phyloP scores from a whole-genome alignment of 768 basidiomycete species.

The Boletus sensibilis region DNA sequence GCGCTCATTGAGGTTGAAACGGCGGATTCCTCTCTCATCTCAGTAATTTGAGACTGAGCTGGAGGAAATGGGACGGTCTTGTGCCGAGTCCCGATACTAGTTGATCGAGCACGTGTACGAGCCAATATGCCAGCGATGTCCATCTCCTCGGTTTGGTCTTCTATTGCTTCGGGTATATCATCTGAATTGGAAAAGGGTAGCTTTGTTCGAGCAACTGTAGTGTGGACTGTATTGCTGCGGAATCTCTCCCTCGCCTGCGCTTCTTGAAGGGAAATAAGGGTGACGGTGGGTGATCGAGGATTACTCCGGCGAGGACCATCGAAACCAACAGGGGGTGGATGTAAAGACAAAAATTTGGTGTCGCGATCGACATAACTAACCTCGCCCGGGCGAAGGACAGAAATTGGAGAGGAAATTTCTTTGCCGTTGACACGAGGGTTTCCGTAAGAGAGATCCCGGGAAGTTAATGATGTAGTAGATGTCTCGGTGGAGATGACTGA shows the following conservation, averaged over 20 bases:
- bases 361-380: constrained; percentile 30
- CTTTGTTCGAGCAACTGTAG: constrained; percentile 24
- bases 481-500: constrained; percentile 38
- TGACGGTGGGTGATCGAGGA: constrained; percentile 49
- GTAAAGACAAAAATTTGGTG: constrained; percentile 31
- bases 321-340: constrained; percentile 34
- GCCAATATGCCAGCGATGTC: constrained; percentile 21
- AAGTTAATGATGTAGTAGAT: constrained; percentile 26
- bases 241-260: constrained; percentile 66
- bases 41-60: constrained; percentile 37
- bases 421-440: constrained; percentile 40
- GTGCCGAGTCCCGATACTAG: constrained; percentile 57
- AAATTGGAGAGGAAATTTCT: constrained; percentile 57
- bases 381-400: constrained; percentile 35
- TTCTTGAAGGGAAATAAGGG: constrained; percentile 75
- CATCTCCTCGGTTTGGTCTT: constrained; percentile 25
- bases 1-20: constrained; percentile 10
- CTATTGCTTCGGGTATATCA: constrained; percentile 22
- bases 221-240: constrained; percentile 47
- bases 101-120: constrained; percentile 54
- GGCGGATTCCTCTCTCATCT: constrained; percentile 42
- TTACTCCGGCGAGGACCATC: constrained; percentile 52
- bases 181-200: constrained; percentile 36
- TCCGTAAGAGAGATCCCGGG: constrained; percentile 17
- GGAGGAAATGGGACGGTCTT: constrained; percentile 39